Evolutionary conservation across 1,284 basidiomycete species (phyloP).

Genomic region (Cryptococcus sp.): DNA sequence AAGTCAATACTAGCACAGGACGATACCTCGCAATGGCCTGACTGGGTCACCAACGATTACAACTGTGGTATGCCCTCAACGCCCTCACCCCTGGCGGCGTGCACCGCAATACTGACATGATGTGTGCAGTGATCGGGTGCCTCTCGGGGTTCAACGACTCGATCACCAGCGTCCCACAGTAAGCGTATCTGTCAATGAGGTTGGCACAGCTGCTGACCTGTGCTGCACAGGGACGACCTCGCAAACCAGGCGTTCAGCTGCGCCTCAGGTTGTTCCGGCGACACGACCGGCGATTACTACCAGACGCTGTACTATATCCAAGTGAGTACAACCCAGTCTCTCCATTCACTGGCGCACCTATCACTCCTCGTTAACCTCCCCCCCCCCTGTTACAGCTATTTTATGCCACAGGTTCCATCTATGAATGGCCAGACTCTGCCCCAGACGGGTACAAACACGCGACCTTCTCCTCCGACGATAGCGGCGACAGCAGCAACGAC

Average conservation of each 20-base stretch:
- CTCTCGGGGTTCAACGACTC: slow-evolving; percentile 20
- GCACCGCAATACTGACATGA: not conserved
- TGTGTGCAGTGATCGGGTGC: slow-evolving; percentile 22
- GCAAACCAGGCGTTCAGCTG: slow-evolving; percentile 15
- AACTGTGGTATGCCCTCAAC: slow-evolving; percentile 23
- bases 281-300: slow-evolving; percentile 21
- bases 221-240: slow-evolving; percentile 8
- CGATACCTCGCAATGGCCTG: slow-evolving; percentile 8
- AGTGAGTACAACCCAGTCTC: slow-evolving; percentile 11
- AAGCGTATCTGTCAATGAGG: not conserved
- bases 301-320: slow-evolving; percentile 31
- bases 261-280: slow-evolving; percentile 14
- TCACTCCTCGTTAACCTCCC: not conserved
- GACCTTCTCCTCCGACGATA: slow-evolving; percentile 3
- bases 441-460: slow-evolving; percentile 19
- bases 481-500: not conserved
- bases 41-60: slow-evolving; percentile 34
- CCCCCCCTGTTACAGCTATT: slow-evolving; percentile 22
- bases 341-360: not conserved
- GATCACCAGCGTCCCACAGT: slow-evolving; percentile 20
- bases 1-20: not conserved
- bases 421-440: slow-evolving; percentile 23
- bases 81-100: not conserved
- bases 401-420: slow-evolving; percentile 30
- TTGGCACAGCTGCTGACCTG: not conserved